Conservation (phyloP, 1,284 basidiomycete species). For the Ganoderma boninense region DNA sequence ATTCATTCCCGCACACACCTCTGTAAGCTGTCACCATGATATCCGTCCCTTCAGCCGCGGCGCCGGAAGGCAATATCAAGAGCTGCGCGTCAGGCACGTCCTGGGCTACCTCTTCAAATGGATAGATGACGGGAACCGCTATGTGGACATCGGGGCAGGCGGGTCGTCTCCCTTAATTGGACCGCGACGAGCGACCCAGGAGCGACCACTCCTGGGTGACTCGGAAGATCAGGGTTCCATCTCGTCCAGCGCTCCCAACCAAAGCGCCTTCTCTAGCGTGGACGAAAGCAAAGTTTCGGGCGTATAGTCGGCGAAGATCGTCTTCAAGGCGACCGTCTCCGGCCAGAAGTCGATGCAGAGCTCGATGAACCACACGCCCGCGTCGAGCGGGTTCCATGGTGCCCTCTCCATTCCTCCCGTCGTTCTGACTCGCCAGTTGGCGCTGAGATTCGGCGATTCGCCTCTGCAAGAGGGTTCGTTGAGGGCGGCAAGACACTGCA, state of each 20-base stretch:
- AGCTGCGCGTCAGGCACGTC: conserved; percentile 59
- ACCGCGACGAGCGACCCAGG: conserved; percentile 54
- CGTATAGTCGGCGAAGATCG: conserved; percentile 51
- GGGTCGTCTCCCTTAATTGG: conserved; percentile 67
- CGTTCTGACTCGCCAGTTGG: neutral
- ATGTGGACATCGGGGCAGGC: conserved; percentile 68
- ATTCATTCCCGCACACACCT: too few species aligned
- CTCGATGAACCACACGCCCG: conserved; percentile 46
- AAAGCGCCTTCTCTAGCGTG: conserved; percentile 64
- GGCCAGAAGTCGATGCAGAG: conserved; percentile 48
- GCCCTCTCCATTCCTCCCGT: conserved; percentile 17
- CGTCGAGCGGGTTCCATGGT: conserved; percentile 59
- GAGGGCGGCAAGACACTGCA: too few species aligned
- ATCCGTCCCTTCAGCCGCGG: neutral
- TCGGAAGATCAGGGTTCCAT: conserved; percentile 56
- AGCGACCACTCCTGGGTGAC: conserved; percentile 61
- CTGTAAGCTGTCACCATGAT: too few species aligned
- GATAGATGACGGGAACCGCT: conserved; percentile 54
- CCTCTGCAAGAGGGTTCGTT: conserved; percentile 57
- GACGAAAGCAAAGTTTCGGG: conserved; percentile 67
- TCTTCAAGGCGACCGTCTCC: conserved; percentile 54
- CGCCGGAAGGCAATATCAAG: conserved; percentile 67
- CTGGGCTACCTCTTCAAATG: conserved; percentile 40
- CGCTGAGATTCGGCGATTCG: neutral
- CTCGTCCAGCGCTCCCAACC: conserved; percentile 56